Base-by-base conservation (phyloP, 1,284 basidiomycete genomes). In the Melanopsichium pennsylvanicum region DNA sequence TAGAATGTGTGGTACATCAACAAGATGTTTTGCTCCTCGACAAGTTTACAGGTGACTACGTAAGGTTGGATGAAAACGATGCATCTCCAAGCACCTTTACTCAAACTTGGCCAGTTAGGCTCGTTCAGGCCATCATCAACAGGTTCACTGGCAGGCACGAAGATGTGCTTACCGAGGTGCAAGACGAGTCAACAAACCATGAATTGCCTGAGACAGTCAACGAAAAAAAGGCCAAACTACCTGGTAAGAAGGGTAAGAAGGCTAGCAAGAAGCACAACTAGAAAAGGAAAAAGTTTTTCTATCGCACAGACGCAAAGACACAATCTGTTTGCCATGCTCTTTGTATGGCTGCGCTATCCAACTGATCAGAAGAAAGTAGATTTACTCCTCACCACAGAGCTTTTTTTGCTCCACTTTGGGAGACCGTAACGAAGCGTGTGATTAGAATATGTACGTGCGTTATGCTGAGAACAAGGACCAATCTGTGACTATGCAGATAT, bases 1-100 rank as follows among this genome's bases (percentile, higher is more conserved):
- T 78, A 18, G 76, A 78, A 12, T 59, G 72, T 19, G 51, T 64
- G 18, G 74, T 79, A 1, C 63, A 66, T 19, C 48, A 38, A 11
- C 27, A 54, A 13, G 63, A 69, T 10, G 72, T 70, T 4, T 50
- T 72, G 11, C 40, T 75, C 15, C 26, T 45, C 12, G 73, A 78
- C 44, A 64, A 69, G 36, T 62, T 43, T 21, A 38, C 63, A 10
- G 39, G 43, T 27, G 70, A 78, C 16, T 78, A 69, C 69, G 32
- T 73, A 5, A 38, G 40, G 15, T 37, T 80, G 18, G 69, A 77
- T 35, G 61, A 68, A 21, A n/a, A 63, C 4, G 70, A 69, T 13
- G 56, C 66, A 1, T 16, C 32, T 5, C 54, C 55, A 2, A 59
- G 64, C 4, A 38, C 47, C 8, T 32, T 72, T 10, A 22, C 11